Evolutionary conservation across 2,329 filamentous ascomycete species (phyloP).

Genomic region (Drechslerella coelobrocha): DNA sequence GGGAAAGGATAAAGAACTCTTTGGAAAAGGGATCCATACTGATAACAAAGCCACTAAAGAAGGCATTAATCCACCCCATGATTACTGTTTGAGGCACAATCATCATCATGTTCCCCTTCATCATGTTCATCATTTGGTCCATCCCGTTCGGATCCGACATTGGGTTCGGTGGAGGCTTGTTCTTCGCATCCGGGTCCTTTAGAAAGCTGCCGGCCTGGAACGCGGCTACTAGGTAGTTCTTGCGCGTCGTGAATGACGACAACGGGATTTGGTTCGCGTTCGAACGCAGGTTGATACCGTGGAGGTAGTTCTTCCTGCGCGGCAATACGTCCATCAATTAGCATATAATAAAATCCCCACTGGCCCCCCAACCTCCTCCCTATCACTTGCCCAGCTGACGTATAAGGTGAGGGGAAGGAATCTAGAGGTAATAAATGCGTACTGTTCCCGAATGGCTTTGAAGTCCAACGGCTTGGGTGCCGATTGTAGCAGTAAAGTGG

Average conservation of each 20-base stretch:
- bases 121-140: slow-evolving; percentile 99
- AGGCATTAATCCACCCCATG: slow-evolving; percentile 99
- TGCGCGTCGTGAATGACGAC: slow-evolving; percentile 78
- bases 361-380: too few relatives aligned
- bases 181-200: slow-evolving; percentile 84
- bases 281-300: slow-evolving; percentile 80
- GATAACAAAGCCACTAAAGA: slow-evolving; percentile 97
- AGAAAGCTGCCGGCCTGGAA: slow-evolving; percentile 87
- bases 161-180: slow-evolving; percentile 88
- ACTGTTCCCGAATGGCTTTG: slow-evolving; percentile 81
- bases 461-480: slow-evolving; percentile 82
- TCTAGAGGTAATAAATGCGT: slow-evolving; percentile 20
- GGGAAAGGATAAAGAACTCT: slow-evolving; percentile 3
- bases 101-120: slow-evolving; percentile 99
- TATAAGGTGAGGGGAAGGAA: background rate
- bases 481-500: slow-evolving; percentile 84
- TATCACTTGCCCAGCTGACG: too few relatives aligned
- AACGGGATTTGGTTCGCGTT: slow-evolving; percentile 82
- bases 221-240: slow-evolving; percentile 77
- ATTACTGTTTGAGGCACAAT: slow-evolving; percentile 98
- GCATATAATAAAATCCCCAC: too few relatives aligned
- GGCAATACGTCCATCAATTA: slow-evolving; percentile 49
- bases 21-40: too few relatives aligned
- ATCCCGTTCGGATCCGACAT: slow-evolving; percentile 95
- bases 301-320: slow-evolving; percentile 70